Percentiles rank a stretch among this genome's conserved stretches.
These are phyloP conservation scores for Thermochaetoides thermophila DNA, from an alignment of 495 filamentous ascomycete species.

Conservation along the genomic window DNA sequence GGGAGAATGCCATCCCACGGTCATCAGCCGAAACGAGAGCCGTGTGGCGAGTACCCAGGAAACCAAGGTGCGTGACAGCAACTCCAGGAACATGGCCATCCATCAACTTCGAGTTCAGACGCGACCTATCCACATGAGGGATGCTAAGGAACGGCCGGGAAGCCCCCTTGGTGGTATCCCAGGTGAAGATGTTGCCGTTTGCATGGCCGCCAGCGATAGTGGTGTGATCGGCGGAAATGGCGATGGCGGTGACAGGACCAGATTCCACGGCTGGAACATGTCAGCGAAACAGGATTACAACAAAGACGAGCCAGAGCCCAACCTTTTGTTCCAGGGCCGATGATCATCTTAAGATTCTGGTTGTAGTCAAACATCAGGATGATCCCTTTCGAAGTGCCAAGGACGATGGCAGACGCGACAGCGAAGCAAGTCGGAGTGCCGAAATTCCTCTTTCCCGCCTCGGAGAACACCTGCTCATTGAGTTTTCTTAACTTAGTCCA, in stretches of 20 bases:
- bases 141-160: conserved; percentile 86
- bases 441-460: conserved; percentile 83
- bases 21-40: conserved; percentile 97
- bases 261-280: conserved; percentile 61
- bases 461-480: conserved; percentile 82
- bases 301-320: conserved; percentile 3
- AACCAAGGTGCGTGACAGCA: conserved; percentile 76
- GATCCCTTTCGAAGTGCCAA: conserved; percentile 89
- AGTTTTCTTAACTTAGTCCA: conserved; percentile 93
- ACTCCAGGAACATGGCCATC: conserved; percentile 75
- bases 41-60: conserved; percentile 88
- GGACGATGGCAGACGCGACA: conserved; percentile 77
- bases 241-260: conserved; percentile 72
- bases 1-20: conserved; percentile 93
- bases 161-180: conserved; percentile 71
- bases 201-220: conserved; percentile 84
- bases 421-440: conserved; percentile 79
- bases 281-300: conserved; percentile 11
- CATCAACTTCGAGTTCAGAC: conserved; percentile 44
- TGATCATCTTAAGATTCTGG: conserved; percentile 82
- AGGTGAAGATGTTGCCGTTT: conserved; percentile 87
- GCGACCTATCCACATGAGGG: conserved; percentile 51
- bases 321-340: conserved; percentile 92
- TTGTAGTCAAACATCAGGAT: conserved; percentile 94
- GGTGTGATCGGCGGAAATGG: conserved; percentile 83